These are phyloP conservation scores for Paraleonurus japonicus DNA, from an alignment of 257 asterid genomes.

Conservation along the genomic window DNA sequence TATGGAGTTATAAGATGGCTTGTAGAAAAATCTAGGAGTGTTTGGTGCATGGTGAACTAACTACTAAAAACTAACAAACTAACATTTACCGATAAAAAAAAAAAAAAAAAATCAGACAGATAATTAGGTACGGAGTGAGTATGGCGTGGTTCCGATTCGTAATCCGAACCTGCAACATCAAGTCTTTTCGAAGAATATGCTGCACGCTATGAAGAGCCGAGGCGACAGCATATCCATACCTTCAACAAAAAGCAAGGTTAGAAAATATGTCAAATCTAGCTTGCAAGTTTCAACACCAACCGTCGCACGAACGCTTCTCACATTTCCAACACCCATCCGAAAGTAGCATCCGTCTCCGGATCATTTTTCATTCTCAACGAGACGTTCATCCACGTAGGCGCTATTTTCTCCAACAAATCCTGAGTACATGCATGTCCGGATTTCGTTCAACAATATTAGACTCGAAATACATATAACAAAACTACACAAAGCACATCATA, in stretches of 20 bases:
- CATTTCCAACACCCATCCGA: constrained; percentile 75
- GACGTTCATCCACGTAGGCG: constrained; percentile 67
- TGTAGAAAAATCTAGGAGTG: no score
- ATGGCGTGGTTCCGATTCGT: background rate
- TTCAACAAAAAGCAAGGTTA: constrained; percentile 22
- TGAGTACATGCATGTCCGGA: constrained; percentile 13
- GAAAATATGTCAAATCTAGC: background rate
- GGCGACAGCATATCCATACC: constrained; percentile 79
- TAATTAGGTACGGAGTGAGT: no score
- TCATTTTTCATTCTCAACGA: constrained; percentile 56
- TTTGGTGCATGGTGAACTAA: no score
- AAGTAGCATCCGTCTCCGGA: constrained; percentile 49
- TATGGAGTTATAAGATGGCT: no score
- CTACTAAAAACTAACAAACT: no score
- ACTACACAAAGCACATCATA: background rate
- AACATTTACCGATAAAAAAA: no score
- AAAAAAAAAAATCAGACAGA: no score
- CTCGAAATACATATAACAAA: background rate
- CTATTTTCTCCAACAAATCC: constrained; percentile 59
- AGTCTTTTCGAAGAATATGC: constrained; percentile 54
- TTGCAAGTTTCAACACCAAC: constrained; percentile 16
- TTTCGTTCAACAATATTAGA: no score
- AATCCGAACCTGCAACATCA: constrained; percentile 63
- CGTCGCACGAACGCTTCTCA: constrained; percentile 14
- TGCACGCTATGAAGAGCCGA: constrained; percentile 69